Evolutionary conservation across 176 grass and related monocot genomes (phyloP).

Genomic region (Rhipidocladum racemiflorum): DNA sequence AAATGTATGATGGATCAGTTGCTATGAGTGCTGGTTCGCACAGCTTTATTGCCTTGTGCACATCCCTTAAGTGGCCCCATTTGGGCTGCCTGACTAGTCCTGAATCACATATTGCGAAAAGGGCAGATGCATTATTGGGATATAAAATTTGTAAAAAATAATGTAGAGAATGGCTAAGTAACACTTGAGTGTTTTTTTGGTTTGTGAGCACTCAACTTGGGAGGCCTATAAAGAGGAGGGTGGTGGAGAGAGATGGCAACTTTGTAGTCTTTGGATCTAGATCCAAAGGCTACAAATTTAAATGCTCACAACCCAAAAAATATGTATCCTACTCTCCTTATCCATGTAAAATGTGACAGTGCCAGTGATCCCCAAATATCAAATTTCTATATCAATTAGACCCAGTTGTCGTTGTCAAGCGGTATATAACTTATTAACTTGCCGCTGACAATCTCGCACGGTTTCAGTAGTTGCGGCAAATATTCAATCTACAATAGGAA

Average conservation of each 20-base stretch:
- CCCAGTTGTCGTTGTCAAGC: background rate
- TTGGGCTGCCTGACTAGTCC: constrained; percentile 85
- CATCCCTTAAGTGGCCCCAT: constrained; percentile 92
- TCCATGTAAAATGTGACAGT: background rate
- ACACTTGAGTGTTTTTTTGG: no score
- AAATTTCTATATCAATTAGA: background rate
- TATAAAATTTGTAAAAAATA: background rate
- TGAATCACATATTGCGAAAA: constrained; percentile 34
- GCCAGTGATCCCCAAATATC: background rate
- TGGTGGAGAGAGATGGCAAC: no score
- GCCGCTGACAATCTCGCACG: background rate
- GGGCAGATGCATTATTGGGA: background rate
- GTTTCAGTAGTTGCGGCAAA: background rate
- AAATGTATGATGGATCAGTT: constrained; percentile 84
- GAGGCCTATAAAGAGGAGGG: no score
- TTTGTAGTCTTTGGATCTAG: no score
- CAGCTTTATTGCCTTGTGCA: constrained; percentile 92
- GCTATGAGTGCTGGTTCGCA: constrained; percentile 81
- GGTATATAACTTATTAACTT: background rate
- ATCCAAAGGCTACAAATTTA: no score
- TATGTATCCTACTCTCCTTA: background rate
- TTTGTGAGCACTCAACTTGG: no score
- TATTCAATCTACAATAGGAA: background rate
- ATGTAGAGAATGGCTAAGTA: no score
- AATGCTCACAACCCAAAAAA: no score